phyloP scores from a whole-genome alignment of 108 stramenopile genomes.

The Chaetoceros muelleri region DNA sequence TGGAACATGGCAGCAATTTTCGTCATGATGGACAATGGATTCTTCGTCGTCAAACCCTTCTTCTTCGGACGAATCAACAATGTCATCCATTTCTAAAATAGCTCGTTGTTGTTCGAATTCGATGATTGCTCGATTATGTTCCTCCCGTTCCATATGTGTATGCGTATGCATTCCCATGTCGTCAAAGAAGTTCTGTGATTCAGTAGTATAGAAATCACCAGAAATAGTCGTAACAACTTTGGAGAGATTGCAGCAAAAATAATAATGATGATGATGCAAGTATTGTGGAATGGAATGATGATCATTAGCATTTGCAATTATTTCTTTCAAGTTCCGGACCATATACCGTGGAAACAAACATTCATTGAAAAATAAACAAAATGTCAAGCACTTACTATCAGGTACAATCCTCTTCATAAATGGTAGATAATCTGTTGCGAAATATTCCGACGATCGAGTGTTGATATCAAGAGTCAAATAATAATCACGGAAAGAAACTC shows the following conservation, averaged over 20 bases:
- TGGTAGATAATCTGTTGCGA: slow-evolving; percentile 54
- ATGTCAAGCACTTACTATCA: slow-evolving; percentile 26
- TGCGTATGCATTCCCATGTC: background rate
- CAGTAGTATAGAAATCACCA: slow-evolving; percentile 44
- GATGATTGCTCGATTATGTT: background rate
- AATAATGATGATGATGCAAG: slow-evolving; percentile 2
- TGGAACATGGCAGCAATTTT: too few relatives aligned
- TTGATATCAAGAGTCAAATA: slow-evolving; percentile 16
- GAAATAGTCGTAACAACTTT: slow-evolving; percentile 42
- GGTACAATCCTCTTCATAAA: slow-evolving; percentile 41
- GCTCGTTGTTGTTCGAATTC: slow-evolving; percentile 19
- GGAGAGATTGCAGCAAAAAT: slow-evolving; percentile 5
- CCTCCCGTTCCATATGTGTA: too few relatives aligned
- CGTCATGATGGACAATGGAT: too few relatives aligned
- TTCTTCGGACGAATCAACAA: slow-evolving; percentile 27
- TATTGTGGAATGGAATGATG: background rate
- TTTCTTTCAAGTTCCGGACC: too few relatives aligned
- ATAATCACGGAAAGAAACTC: slow-evolving; percentile 15
- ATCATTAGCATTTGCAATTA: too few relatives aligned
- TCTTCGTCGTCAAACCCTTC: too few relatives aligned
- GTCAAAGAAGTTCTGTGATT: slow-evolving; percentile 13
- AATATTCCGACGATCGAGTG: slow-evolving; percentile 29
- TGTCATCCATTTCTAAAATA: slow-evolving; percentile 37
- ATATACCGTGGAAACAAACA: too few relatives aligned
- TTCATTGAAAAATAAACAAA: too few relatives aligned